phyloP scores from a whole-genome alignment of 164 flowering plant genomes.

The Sextonia rubra region DNA sequence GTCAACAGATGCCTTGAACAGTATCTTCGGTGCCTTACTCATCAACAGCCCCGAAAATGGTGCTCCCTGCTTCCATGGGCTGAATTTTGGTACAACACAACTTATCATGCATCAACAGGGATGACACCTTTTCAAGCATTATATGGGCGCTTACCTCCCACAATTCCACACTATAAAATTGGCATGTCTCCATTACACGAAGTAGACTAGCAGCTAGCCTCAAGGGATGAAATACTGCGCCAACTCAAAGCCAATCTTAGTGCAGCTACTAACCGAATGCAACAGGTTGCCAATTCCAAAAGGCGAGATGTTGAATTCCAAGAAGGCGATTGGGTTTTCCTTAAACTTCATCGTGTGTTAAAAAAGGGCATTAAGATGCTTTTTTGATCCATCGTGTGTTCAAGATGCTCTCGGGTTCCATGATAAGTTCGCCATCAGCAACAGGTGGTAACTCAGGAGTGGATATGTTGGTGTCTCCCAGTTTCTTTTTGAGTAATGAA shows the following conservation, averaged over 20 bases:
- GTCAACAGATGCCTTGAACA: neutral
- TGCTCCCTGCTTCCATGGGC: neutral
- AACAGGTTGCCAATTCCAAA: neutral
- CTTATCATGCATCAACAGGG: neutral
- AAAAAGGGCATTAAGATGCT: too few species aligned
- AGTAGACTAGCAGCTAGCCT: neutral
- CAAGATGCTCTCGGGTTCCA: neutral
- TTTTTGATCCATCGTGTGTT: neutral
- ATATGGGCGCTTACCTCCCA: neutral
- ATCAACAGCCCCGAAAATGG: neutral
- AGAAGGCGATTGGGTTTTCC: conserved; percentile 1
- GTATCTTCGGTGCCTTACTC: neutral
- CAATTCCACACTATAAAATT: neutral
- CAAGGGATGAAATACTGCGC: neutral
- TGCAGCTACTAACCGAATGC: neutral
- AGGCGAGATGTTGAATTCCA: neutral
- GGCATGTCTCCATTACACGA: neutral
- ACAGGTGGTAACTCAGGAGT: neutral
- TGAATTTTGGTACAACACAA: neutral
- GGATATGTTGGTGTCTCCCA: neutral
- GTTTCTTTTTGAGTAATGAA: neutral
- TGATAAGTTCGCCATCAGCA: neutral
- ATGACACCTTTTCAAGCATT: neutral
- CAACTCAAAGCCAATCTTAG: neutral
- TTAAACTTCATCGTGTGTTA: conserved; percentile 6